Conservation (phyloP, 2,329 filamentous ascomycete species). For the Ceratocystis ficicola region DNA sequence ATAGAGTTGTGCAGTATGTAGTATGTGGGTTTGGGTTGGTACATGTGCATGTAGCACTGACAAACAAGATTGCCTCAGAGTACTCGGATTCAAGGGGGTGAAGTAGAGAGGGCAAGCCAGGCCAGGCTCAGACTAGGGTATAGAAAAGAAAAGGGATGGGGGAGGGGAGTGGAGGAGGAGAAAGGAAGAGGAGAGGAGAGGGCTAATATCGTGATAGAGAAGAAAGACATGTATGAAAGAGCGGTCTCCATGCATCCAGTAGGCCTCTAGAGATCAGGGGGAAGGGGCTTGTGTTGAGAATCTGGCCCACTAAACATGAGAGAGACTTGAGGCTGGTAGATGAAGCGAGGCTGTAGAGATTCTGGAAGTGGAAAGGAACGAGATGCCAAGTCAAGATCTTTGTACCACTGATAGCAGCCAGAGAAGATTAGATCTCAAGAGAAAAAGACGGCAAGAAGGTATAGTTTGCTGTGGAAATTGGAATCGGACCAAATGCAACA, state of each 20-base stretch:
- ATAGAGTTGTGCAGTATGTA: neutral
- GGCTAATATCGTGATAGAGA: neutral
- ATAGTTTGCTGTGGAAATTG: neutral
- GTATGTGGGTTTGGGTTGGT: neutral
- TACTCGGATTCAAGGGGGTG: neutral
- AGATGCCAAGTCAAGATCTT: neutral
- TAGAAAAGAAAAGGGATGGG: neutral
- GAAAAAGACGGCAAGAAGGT: neutral
- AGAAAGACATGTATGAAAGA: neutral
- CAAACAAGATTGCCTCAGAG: neutral
- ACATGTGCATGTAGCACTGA: conserved; percentile 4
- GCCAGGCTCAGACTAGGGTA: neutral
- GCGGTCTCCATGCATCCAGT: neutral
- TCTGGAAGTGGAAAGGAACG: neutral
- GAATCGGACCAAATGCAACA: neutral
- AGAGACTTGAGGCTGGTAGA: neutral
- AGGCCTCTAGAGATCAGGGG: neutral
- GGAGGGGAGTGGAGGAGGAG: neutral
- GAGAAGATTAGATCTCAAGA: neutral
- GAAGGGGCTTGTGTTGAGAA: neutral
- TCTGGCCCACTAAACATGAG: neutral
- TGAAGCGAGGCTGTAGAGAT: neutral
- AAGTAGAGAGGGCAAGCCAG: neutral
- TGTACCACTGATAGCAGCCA: neutral
- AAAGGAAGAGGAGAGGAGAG: neutral